Base-by-base conservation (phyloP, 495 filamentous ascomycete species). In the Penicillium atrosanguineum region DNA sequence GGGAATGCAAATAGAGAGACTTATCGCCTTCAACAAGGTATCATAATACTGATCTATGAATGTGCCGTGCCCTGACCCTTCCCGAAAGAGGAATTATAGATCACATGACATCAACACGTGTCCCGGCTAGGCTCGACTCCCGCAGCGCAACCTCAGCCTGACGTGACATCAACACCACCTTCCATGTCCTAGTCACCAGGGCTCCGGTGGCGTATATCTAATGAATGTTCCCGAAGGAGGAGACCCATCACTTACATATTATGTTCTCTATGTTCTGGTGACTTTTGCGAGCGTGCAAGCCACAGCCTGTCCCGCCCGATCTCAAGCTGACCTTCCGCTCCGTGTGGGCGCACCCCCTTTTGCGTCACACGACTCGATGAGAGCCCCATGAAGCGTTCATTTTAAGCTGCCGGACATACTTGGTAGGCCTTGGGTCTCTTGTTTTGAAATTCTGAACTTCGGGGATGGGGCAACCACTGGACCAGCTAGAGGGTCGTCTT, bases 121-220 rank as follows among this genome's bases (percentile, higher is more conserved):
- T 54, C 42, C 20, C 14, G 20, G 20, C 31, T 37, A 29, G 28
- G 16, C 44, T 44, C 39, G 14, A 44, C 21, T 31, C 20, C 52
- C 48, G 18, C 39, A 40, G 38, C 48, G 25, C 39, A 50, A 29
- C 48, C 51, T 59, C 52, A 60, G 38, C 47, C 48, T 41, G 48
- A 47, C 48, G 40, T 60, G 44, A 60, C 52, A 52, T 60, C 44
- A 42, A 49, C 52, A 45, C 40, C 43, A 50, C 42, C 26, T 34
- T 40, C 29, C 47, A 29, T 38, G 41, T 51, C 29, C 51, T 20
- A 44, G 50, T 59, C 23, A 34, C 45, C 43, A 37, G 21, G 38
- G 16, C 23, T 37, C 23, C 23, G 46, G 50, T 38, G 41, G 48
- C 39, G 48, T 44, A 34, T 21, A 44, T 15, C 31, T 38, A 20